A percentile compares a stretch with the other conserved stretches of the same genome.
phyloP scores from a whole-genome alignment of 2,329 filamentous ascomycete genomes.

The Neocucurbitaria cava region DNA sequence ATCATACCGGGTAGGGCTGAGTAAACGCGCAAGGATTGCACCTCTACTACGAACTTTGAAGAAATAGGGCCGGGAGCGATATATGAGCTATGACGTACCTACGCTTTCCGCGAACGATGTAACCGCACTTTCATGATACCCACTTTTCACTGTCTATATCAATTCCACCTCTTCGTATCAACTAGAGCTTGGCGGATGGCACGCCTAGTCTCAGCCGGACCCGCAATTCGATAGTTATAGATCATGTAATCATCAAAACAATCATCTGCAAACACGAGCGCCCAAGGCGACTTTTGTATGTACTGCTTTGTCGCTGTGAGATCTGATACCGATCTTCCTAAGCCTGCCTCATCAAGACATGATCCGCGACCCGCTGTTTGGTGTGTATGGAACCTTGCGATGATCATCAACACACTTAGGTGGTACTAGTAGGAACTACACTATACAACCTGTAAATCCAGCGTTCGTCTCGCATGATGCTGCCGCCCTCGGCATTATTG shows the following conservation, averaged over 20 bases:
- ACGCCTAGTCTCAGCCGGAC: not conserved
- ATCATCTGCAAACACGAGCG: not conserved
- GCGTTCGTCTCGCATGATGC: not conserved
- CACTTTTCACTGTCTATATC: slow-evolving; percentile 6
- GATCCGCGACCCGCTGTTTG: not conserved
- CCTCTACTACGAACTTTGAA: slow-evolving; percentile 56
- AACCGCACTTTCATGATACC: slow-evolving; percentile 17
- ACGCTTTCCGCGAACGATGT: slow-evolving; percentile 3
- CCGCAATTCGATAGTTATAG: not conserved
- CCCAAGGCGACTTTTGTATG: not conserved
- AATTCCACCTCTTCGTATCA: slow-evolving; percentile 4
- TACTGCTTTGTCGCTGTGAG: not conserved
- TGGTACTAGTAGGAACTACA: not conserved
- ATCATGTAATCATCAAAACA: not conserved
- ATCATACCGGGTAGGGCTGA: slow-evolving; percentile 57
- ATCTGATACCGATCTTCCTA: not conserved
- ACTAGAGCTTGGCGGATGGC: not conserved
- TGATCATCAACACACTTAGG: not conserved
- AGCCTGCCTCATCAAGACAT: not conserved
- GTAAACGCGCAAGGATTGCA: slow-evolving; percentile 56
- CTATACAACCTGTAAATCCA: not conserved
- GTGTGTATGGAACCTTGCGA: not conserved
- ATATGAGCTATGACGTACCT: slow-evolving; percentile 2
- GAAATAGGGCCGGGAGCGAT: slow-evolving; percentile 42
- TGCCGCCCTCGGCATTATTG: slow-evolving; percentile 6